Conservation (phyloP, 2,329 filamentous ascomycete genomes). For the Aureobasidium pullulans region DNA sequence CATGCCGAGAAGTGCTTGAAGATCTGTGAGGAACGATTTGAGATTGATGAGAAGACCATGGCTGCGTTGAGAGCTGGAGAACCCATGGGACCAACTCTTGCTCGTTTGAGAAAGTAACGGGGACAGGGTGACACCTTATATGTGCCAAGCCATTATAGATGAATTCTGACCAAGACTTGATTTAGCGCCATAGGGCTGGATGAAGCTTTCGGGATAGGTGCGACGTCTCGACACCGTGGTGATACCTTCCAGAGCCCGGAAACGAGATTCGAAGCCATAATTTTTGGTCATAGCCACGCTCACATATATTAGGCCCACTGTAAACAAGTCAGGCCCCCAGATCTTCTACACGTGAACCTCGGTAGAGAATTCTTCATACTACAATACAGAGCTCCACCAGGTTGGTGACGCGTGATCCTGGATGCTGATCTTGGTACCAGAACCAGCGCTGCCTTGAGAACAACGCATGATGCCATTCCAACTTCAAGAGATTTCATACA, state of each 20-base stretch:
- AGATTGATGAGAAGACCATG: slow-evolving; percentile 31
- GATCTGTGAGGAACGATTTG: slow-evolving; percentile 27
- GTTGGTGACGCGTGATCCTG: neutral
- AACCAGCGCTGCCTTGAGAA: neutral
- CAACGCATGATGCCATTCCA: neutral
- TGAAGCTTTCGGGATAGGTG: neutral
- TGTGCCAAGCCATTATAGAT: neutral
- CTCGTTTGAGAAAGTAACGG: slow-evolving; percentile 27
- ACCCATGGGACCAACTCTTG: slow-evolving; percentile 30
- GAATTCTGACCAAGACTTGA: neutral
- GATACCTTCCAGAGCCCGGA: neutral
- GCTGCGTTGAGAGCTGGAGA: slow-evolving; percentile 26
- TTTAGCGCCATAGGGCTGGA: neutral
- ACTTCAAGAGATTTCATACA: neutral
- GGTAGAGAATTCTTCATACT: neutral
- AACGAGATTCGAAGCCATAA: neutral
- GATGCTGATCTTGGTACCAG: neutral
- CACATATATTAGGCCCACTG: neutral
- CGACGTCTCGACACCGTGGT: neutral
- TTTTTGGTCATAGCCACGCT: neutral
- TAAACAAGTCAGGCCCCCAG: neutral
- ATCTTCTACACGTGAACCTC: neutral
- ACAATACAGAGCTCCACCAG: neutral
- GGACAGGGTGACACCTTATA: neutral
- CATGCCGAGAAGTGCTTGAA: slow-evolving; percentile 26